Conservation (phyloP, 768 basidiomycete species). For the Tulasnella sp. region DNA sequence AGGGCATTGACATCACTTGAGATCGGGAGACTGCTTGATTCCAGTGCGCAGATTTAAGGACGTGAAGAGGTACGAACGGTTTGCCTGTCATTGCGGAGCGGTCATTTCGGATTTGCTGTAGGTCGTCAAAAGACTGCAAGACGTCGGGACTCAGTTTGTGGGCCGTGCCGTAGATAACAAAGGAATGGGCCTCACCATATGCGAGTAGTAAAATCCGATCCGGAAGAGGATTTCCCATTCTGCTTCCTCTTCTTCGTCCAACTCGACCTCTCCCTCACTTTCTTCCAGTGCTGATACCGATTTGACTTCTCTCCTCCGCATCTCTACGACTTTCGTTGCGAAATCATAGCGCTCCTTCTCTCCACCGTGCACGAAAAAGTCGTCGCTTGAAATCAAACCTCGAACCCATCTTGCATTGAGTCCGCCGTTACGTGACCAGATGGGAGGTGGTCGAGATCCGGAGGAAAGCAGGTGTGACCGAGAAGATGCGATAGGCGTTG, state of each 20-base stretch:
- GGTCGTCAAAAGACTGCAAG: conserved; percentile 63
- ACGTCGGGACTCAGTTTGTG: conserved; percentile 12
- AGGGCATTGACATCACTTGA: conserved; percentile 9
- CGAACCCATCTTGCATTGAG: conserved; percentile 62
- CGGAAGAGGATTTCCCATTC: conserved; percentile 62
- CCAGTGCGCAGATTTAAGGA: conserved; percentile 75
- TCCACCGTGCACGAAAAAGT: conserved; percentile 55
- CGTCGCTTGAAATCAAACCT: conserved; percentile 63
- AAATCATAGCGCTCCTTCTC: conserved; percentile 75
- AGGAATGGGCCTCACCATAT: conserved; percentile 50
- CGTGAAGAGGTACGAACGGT: conserved; percentile 53
- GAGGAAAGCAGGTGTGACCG: neutral
- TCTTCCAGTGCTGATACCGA: conserved; percentile 10
- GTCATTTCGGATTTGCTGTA: conserved; percentile 62
- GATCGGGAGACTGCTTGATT: conserved; percentile 44
- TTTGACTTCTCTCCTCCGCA: conserved; percentile 36
- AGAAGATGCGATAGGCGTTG: neutral
- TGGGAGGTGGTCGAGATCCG: conserved; percentile 29
- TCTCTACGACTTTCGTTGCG: conserved; percentile 62
- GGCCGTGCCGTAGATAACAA: conserved; percentile 3
- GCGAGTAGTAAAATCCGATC: conserved; percentile 70
- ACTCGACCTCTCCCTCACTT: conserved; percentile 23
- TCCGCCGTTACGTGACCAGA: conserved; percentile 63
- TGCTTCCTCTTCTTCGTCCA: conserved; percentile 47
- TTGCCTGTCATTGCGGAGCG: conserved; percentile 57